phyloP scores from a whole-genome alignment of 805 yeast genomes.

The Pichia sporocuriosa region DNA sequence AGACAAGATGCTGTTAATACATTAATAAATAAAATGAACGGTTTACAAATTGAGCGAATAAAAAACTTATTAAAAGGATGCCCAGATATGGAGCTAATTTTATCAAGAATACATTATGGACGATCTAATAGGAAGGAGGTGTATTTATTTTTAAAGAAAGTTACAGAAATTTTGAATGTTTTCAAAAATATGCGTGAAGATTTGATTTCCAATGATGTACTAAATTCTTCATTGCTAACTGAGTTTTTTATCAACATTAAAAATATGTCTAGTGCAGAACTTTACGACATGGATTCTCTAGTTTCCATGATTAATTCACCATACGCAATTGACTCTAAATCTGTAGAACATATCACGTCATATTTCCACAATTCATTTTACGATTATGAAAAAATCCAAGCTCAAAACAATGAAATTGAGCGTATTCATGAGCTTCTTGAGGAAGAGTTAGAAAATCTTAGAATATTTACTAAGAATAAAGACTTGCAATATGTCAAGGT shows the following conservation, averaged over 20 bases:
- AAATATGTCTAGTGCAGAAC: background rate
- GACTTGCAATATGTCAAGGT: constrained; percentile 10
- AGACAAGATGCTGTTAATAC: constrained; percentile 58
- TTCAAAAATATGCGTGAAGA: constrained; percentile 19
- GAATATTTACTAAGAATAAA: constrained; percentile 30
- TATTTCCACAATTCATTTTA: constrained; percentile 42
- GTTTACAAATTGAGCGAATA: constrained; percentile 30
- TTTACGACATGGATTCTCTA: background rate
- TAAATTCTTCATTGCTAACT: constrained; percentile 11
- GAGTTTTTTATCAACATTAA: constrained; percentile 10
- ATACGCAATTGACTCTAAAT: constrained; percentile 45
- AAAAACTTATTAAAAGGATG: constrained; percentile 24
- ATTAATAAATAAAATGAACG: constrained; percentile 34
- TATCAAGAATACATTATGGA: constrained; percentile 55
- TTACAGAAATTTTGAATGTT: constrained; percentile 33
- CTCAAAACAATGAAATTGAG: constrained; percentile 35
- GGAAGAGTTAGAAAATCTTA: constrained; percentile 44
- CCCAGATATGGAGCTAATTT: constrained; percentile 52
- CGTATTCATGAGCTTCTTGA: constrained; percentile 42
- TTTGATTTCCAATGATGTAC: constrained; percentile 17
- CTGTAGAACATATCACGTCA: constrained; percentile 25
- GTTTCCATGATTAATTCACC: constrained; percentile 45
- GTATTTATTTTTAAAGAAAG: constrained; percentile 43
- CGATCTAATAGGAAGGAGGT: constrained; percentile 54
- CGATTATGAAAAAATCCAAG: constrained; percentile 30